Base-by-base conservation (phyloP, 129 eudicot species). In the Flaveria robusta region DNA sequence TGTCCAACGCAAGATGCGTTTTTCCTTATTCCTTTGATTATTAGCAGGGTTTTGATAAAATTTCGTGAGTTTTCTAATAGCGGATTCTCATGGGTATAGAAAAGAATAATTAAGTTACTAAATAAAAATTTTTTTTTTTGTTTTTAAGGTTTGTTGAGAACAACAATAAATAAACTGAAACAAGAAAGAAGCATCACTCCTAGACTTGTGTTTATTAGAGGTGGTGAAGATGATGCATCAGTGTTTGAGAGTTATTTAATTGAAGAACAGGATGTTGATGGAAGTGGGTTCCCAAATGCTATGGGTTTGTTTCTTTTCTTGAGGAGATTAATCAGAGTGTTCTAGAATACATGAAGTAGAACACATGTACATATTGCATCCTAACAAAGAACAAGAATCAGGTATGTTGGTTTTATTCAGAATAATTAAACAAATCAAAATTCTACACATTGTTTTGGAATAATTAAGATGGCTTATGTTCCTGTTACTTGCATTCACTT, bases 121-220 rank as follows among this genome's bases (percentile, higher is more conserved):
- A 18, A n/a, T 66, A 18, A 66, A 26, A 3, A 7, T 37, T 7
- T 11, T 18, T 10, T 52, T 39, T 19, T 27, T 71, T 55, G 2
- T 9, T 13, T 13, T 66, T 26, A 80, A 94, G 99, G 99, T 77
- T 85, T 91, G 69, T 76, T 94, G 85, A 84, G 99, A 79, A 69
- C 79, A 26, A 84, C 83, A 42, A 91, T 94, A 67, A 94, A 94
- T 80, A 89, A 91, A 82, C 66, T 94, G 84, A 94, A 94, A 82
- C 93, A 94, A 85, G 99, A 87, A 85, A 90, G 99, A 81, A 89
- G 96, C 65, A 87, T 94, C 47, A 94, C 99, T 9, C 99, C 99
- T 12, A 91, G 89, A 67, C 88, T 94, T 55, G 58, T 87, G 16
- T 94, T 94, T 78, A 91, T 94, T 11, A 74, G 93, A 42, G 99